These are phyloP conservation scores for Parachaetomium inaequale DNA, from an alignment of 495 filamentous ascomycete genomes.

Conservation along the genomic window DNA sequence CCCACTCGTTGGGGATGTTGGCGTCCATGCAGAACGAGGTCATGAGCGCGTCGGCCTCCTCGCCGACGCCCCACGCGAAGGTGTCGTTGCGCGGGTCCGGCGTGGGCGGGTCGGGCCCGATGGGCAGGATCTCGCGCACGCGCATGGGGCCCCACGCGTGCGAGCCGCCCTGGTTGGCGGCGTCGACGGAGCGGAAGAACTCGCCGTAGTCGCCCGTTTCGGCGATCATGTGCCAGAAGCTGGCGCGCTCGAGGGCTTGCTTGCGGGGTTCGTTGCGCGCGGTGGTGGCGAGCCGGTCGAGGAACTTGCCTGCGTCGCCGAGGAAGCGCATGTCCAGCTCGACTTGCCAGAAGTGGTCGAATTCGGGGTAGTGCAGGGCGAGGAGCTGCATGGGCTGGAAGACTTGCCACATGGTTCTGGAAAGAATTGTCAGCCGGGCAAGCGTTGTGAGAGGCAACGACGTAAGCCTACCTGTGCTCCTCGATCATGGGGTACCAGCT, in stretches of 20 bases:
- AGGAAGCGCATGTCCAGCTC: slow-evolving; percentile 59
- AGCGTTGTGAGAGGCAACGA: background rate
- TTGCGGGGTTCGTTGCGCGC: slow-evolving; percentile 54
- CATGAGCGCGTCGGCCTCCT: slow-evolving; percentile 54
- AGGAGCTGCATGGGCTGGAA: slow-evolving; percentile 54
- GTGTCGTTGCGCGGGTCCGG: slow-evolving; percentile 42
- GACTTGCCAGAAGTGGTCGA: slow-evolving; percentile 60
- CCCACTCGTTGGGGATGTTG: slow-evolving; percentile 43
- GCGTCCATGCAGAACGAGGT: slow-evolving; percentile 52
- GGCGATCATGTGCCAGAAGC: slow-evolving; percentile 38
- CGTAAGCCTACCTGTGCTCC: slow-evolving; percentile 35
- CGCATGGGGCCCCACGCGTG: slow-evolving; percentile 60
- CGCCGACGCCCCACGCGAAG: slow-evolving; percentile 58
- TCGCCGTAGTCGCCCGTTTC: slow-evolving; percentile 28
- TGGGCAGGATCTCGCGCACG: slow-evolving; percentile 47
- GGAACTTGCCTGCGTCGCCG: slow-evolving; percentile 55
- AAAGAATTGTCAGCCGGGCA: background rate
- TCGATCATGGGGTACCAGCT: slow-evolving; percentile 39
- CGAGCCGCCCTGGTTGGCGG: slow-evolving; percentile 24
- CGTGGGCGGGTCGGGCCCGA: slow-evolving; percentile 44
- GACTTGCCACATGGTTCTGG: slow-evolving; percentile 36
- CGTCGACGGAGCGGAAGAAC: slow-evolving; percentile 27
- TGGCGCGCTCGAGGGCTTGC: slow-evolving; percentile 36
- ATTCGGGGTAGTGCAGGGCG: slow-evolving; percentile 54
- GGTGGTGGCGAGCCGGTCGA: slow-evolving; percentile 44